Evolutionary conservation across 306 rosid genomes (phyloP).

Genomic region (Acmispon strigosus): DNA sequence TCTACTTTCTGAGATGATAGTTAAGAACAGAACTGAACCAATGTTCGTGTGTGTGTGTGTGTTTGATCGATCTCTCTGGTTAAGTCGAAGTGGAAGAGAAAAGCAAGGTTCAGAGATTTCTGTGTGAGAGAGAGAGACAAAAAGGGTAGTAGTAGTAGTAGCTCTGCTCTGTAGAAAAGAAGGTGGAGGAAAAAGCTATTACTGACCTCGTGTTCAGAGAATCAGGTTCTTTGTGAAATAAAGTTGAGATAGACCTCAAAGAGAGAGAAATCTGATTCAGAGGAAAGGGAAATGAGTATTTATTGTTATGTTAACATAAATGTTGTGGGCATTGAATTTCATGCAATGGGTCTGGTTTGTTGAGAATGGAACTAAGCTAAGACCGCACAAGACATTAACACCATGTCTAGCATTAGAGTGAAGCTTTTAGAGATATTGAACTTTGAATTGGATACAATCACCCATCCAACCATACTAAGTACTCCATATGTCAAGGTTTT

Average conservation of each 20-base stretch:
- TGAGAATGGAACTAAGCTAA: background rate
- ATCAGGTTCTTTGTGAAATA: conserved; percentile 53
- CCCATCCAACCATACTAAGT: too few species aligned
- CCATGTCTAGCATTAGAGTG: too few species aligned
- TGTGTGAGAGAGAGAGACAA: background rate
- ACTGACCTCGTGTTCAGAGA: conserved; percentile 36
- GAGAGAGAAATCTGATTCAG: too few species aligned
- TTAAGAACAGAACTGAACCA: background rate
- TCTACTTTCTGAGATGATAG: background rate
- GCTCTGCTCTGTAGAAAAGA: background rate
- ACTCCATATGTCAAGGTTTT: too few species aligned
- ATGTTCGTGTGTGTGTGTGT: background rate
- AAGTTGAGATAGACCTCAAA: background rate
- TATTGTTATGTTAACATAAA: too few species aligned
- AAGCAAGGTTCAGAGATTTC: background rate
- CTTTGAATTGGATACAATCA: too few species aligned
- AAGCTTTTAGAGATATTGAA: too few species aligned
- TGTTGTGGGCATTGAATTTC: background rate
- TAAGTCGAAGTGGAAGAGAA: background rate
- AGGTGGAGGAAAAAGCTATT: conserved; percentile 8
- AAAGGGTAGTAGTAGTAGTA: background rate
- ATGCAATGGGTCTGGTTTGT: background rate
- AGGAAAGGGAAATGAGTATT: too few species aligned
- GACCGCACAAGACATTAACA: background rate
- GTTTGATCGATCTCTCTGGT: background rate